Percentiles rank a stretch among this genome's conserved stretches.
Evolutionary conservation across 1,284 basidiomycete genomes (phyloP).

Genomic region (Moesziomyces sp.): DNA sequence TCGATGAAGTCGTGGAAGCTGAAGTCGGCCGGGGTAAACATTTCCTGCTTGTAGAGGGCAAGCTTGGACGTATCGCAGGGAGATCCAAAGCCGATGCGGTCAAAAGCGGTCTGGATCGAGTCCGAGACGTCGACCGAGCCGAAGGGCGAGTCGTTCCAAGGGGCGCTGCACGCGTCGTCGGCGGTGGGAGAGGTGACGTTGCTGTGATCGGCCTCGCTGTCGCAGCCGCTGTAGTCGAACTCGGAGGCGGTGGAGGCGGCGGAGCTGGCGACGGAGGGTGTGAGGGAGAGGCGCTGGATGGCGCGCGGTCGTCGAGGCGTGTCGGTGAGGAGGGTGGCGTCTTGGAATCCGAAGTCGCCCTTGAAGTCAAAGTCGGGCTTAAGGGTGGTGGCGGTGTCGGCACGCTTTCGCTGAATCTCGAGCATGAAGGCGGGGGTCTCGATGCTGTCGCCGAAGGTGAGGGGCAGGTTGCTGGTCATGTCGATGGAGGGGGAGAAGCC

Average conservation of each 20-base stretch:
- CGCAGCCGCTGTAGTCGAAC: slow-evolving; percentile 41
- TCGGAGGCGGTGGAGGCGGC: slow-evolving; percentile 56
- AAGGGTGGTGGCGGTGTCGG: slow-evolving; percentile 51
- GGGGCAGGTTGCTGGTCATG: slow-evolving; percentile 27
- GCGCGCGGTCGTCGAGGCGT: slow-evolving; percentile 43
- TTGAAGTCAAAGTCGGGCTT: slow-evolving; percentile 48
- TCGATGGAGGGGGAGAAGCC: slow-evolving; percentile 50
- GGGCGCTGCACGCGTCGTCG: slow-evolving; percentile 20
- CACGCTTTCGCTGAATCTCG: slow-evolving; percentile 47
- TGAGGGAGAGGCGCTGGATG: slow-evolving; percentile 51
- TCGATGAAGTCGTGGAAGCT: slow-evolving; percentile 60
- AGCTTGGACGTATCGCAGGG: slow-evolving; percentile 19
- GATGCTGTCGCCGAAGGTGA: slow-evolving; percentile 38
- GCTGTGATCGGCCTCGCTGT: slow-evolving; percentile 40
- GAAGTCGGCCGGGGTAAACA: slow-evolving; percentile 27
- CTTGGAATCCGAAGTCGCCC: slow-evolving; percentile 22
- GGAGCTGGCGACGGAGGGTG: slow-evolving; percentile 53
- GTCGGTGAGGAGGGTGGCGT: slow-evolving; percentile 29
- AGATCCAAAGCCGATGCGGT: slow-evolving; percentile 41
- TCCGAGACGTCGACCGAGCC: slow-evolving; percentile 20
- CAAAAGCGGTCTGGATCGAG: slow-evolving; percentile 36
- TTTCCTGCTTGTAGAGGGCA: slow-evolving; percentile 14
- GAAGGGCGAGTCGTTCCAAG: slow-evolving; percentile 24
- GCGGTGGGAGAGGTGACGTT: slow-evolving; percentile 27
- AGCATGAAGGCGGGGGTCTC: slow-evolving; percentile 42